Evolutionary conservation across 139 green algal species (phyloP).

Genomic region (Ettlia oleoabundans): DNA sequence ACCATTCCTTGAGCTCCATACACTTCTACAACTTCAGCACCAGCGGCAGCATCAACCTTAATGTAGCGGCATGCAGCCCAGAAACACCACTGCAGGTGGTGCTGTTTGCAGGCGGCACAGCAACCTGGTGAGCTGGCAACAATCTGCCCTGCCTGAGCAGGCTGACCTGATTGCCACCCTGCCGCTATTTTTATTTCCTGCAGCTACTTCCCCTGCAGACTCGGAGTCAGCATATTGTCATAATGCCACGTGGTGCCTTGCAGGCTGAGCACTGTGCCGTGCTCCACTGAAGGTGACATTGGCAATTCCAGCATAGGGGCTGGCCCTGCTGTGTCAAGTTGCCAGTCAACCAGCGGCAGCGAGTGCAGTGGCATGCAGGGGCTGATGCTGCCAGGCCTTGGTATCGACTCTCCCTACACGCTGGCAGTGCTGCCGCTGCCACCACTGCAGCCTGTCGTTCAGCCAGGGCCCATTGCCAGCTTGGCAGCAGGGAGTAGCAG

Average conservation of each 20-base stretch:
- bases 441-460: background rate
- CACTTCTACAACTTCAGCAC: background rate
- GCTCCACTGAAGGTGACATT: background rate
- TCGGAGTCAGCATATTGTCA: too few species aligned
- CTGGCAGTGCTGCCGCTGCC: background rate
- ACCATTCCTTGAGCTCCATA: background rate
- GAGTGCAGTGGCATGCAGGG: background rate
- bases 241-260: too few species aligned
- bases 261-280: constrained; percentile 1
- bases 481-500: background rate
- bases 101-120: background rate
- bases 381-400: background rate
- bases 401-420: background rate
- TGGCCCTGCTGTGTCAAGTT: background rate
- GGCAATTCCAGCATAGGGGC: background rate
- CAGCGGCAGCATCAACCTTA: background rate
- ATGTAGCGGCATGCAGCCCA: background rate
- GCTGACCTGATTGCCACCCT: too few species aligned
- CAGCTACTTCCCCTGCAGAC: too few species aligned
- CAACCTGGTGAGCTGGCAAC: background rate
- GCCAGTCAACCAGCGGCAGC: background rate
- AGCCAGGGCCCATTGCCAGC: background rate
- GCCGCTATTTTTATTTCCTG: too few species aligned
- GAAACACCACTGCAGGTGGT: background rate
- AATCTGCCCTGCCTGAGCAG: too few species aligned